Evolutionary conservation across 164 flowering plant genomes (phyloP), one percentile per base, ranked within the genome.

Genomic region (Stephania cephalantha): DNA sequence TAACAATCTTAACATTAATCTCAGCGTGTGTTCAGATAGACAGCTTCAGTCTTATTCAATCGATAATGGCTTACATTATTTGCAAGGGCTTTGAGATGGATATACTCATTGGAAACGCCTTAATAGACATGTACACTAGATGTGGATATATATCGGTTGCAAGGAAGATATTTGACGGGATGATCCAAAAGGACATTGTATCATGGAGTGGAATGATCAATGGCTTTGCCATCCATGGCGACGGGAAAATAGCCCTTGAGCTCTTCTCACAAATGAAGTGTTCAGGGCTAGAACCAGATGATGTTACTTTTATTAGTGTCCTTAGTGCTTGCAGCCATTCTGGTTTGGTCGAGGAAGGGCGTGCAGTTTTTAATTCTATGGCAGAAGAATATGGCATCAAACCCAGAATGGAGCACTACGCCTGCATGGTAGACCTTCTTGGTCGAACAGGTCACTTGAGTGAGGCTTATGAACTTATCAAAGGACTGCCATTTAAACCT

Each of bases 311-410:
- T 70, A 13, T 85, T 52, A 80, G 79, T 74, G 44, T 86, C 20
- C 75, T 90, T 74, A 84, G 90, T 30, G 88, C 89, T 58, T 90
- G 94, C 76, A 86, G 91, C 82, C 90, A 86, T 74, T 75, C 85
- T 7, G 91, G 91, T 65, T 77, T 85, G 29, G 86, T 84, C 46
- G 88, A 87, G 22, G 79, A 87, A 77, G 86, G 87, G 17, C 70
- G 48, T 20, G 74, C 25, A 44, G 76, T 86, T 31, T 86, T 88
- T 77, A 67, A 78, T 8, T 79, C 81, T 12, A 86, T 90, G 87
- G 44, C 72, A 46, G 80, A 61, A 61, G 73, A 80, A 61, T 74
- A 81, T 22, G 85, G 84, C 31, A 69, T 85, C n/a, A 7, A 25
- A 46, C 90, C 87, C 17, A 71, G 78, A 65, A 68, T 78, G 45